Evolutionary conservation across 345 rosid species (phyloP), one percentile per base, ranked within the genome.

Genomic region (Camelina laxa): DNA sequence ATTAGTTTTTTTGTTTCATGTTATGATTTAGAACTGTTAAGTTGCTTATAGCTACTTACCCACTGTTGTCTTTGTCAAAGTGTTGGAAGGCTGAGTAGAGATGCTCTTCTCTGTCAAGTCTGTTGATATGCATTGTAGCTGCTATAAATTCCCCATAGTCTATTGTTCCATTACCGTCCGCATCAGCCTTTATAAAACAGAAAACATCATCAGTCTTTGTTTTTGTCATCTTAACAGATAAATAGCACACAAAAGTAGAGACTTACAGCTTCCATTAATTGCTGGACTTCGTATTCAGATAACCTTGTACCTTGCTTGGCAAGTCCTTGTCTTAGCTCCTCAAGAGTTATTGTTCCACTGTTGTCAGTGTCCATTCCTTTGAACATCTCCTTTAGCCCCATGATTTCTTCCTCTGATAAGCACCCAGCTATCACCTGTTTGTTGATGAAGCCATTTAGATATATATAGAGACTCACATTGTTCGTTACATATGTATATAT

Each of bases 371-470:
- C 98, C 56, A 94, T 94, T 44, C 96, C 91, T 69, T 58, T 87
- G 76, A 94, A 94, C 98, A 94, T 91, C 81, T 91, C 90, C 75
- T 94, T 91, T 72, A 94, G 68, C n/a, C 98, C 98, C 93, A 83
- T 92, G 82, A 94, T 94, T 80, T 94, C 97, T 85, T 92, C 97
- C 82, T 94, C 97, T 0, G 98, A 94, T 74, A 94, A 79, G 74
- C 97, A 94, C 7, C 98, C 97, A 1, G 98, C 97, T 58, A 94
- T 94, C 49, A 94, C 96, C 98, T 94, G 53, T 51, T 10, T 24
- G 2, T 38, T 56, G 58, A 49, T 50, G 56, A 27, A 30, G 48
- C 48, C 56, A 60, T 11, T 75, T 24, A 75, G 68, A 56, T 42
- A 15, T 42, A 14, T 27, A 45, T 30, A 49, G 27, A 19, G 22